These are phyloP conservation scores for Psilocybe mexicana DNA, from an alignment of 1,284 basidiomycete species.

Conservation along the genomic window DNA sequence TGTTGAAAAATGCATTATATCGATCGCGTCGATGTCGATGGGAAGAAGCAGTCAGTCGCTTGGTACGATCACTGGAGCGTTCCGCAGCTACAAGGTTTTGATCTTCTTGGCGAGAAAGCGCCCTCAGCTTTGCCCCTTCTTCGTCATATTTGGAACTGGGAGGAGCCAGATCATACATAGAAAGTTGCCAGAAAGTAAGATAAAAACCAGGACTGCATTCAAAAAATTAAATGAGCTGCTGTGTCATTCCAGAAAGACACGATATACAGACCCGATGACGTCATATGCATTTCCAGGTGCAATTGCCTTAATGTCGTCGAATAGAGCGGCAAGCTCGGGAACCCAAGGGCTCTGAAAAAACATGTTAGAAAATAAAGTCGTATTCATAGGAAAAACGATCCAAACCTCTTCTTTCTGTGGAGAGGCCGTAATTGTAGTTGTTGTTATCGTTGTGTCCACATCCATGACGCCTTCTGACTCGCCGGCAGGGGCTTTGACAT, in stretches of 20 bases:
- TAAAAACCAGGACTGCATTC: slow-evolving; percentile 80
- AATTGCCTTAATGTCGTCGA: slow-evolving; percentile 69
- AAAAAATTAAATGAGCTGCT: neutral
- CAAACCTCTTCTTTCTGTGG: slow-evolving; percentile 36
- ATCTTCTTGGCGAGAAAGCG: slow-evolving; percentile 65
- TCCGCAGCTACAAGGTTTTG: slow-evolving; percentile 57
- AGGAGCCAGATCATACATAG: slow-evolving; percentile 82
- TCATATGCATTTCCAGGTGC: slow-evolving; percentile 65
- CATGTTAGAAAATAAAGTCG: slow-evolving; percentile 11
- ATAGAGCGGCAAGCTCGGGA: slow-evolving; percentile 65
- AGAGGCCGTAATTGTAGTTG: slow-evolving; percentile 19
- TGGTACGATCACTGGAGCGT: slow-evolving; percentile 60
- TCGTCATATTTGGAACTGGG: slow-evolving; percentile 72
- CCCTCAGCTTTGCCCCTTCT: slow-evolving; percentile 57
- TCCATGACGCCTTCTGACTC: slow-evolving; percentile 54
- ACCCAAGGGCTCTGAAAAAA: slow-evolving; percentile 69
- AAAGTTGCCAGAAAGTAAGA: slow-evolving; percentile 93
- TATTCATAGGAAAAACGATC: slow-evolving; percentile 15
- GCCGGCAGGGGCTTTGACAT: slow-evolving; percentile 37
- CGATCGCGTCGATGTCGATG: slow-evolving; percentile 65
- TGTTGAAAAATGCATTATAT: slow-evolving; percentile 55
- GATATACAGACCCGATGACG: slow-evolving; percentile 64
- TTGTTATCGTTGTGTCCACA: slow-evolving; percentile 29
- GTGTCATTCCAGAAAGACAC: neutral
- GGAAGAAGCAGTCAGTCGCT: slow-evolving; percentile 51